Conservation (phyloP, 345 rosid genomes). For the Erodium maritimum region DNA sequence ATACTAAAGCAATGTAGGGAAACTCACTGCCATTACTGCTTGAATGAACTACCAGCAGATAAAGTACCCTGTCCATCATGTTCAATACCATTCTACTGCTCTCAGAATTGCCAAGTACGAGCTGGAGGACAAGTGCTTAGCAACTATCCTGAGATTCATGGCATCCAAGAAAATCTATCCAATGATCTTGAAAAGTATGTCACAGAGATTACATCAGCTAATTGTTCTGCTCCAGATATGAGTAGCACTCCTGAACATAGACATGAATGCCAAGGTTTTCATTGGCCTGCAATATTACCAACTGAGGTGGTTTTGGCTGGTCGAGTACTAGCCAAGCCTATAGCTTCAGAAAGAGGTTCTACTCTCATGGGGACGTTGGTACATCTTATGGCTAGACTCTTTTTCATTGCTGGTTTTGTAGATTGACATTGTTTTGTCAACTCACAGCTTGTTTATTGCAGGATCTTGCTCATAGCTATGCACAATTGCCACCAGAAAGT, state of each 20-base stretch:
- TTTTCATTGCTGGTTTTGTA: background rate
- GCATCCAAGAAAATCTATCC: slow-evolving; percentile 14
- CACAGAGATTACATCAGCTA: slow-evolving; percentile 19
- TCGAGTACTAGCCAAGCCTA: slow-evolving; percentile 43
- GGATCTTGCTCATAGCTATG: slow-evolving; percentile 56
- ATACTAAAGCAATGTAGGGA: slow-evolving; percentile 56
- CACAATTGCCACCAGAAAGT: slow-evolving; percentile 42
- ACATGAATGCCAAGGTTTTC: slow-evolving; percentile 67
- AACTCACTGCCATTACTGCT: slow-evolving; percentile 77
- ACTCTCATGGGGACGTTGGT: slow-evolving; percentile 35
- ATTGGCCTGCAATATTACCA: slow-evolving; percentile 74
- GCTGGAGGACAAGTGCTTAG: slow-evolving; percentile 37
- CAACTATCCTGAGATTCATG: slow-evolving; percentile 14
- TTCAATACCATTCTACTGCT: slow-evolving; percentile 66
- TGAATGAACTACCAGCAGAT: slow-evolving; percentile 64
- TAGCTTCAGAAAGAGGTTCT: slow-evolving; percentile 24
- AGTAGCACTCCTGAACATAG: slow-evolving; percentile 53
- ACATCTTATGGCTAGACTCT: slow-evolving; percentile 4
- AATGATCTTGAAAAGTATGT: slow-evolving; percentile 28
- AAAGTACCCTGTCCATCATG: slow-evolving; percentile 62
- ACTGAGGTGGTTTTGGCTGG: slow-evolving; percentile 70
- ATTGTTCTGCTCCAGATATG: slow-evolving; percentile 10
- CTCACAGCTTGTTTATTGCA: slow-evolving; percentile 14
- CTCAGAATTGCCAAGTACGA: slow-evolving; percentile 43
- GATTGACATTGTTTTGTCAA: background rate